Evolutionary conservation across 1,284 basidiomycete species (phyloP), one percentile per base, ranked within the genome.

Genomic region (Marasmius sp.): DNA sequence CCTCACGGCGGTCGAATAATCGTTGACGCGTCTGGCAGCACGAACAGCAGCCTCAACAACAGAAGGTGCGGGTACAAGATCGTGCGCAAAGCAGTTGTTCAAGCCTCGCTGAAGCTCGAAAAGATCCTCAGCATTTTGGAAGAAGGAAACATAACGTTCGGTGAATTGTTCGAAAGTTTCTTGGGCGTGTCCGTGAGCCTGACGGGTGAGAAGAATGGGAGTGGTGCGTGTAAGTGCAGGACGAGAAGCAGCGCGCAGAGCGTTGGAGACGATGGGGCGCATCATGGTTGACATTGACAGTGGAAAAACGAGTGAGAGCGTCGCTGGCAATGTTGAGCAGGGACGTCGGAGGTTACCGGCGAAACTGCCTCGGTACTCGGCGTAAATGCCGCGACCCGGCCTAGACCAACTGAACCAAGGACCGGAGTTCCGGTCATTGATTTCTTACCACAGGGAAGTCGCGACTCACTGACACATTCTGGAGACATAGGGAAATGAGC

Each of bases 51-150:
- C 91, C 80, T 96, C 94, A 65, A 98, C 83, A 69, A 98, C 95
- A 61, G 85, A 80, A 52, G 94, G 88, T 8, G 94, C 89, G 10
- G 97, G 97, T 33, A 99, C 97, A 65, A 99, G 86, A 77, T 99
- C 97, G 79, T 99, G 97, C 1, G 97, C 94, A 75, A 99, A 99
- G 80, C 95, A 97, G 86, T 99, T 99, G 86, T 99, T 99, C 69
- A 99, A 84, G 53, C 97, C 97, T 64, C 97, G 92, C 79, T 98
- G 95, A 67, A 97, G 91, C 82, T 98, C 96, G 75, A 98, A 98
- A 65, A 97, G 86, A 81, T 98, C 97, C 74, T 95, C 88, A 58
- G 95, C 95, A 59, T 87, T 85, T 73, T 92, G 82, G 84, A 98
- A 98, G 82, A 98, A 99, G 68, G 85, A 83, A 73, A 94, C 89